Conservation (phyloP, 352 stramenopile genomes). For the Phytophthora hibernalis region DNA sequence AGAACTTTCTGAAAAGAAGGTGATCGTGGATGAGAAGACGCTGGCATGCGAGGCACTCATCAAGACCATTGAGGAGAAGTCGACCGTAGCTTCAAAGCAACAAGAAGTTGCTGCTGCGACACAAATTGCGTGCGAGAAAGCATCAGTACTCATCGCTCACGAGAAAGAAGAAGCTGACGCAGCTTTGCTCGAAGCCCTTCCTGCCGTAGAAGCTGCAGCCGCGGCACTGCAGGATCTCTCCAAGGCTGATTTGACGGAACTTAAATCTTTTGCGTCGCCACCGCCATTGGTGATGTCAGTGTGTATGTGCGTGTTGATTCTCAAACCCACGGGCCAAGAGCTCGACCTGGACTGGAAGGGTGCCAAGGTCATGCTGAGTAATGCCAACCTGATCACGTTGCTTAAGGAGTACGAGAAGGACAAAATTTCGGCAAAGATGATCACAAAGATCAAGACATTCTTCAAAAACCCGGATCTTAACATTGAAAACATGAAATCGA, state of each 20-base stretch:
- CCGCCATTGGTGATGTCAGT: constrained; percentile 93
- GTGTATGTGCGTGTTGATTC: constrained; percentile 92
- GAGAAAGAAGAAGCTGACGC: constrained; percentile 95
- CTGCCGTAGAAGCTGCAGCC: constrained; percentile 93
- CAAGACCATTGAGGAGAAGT: constrained; percentile 95
- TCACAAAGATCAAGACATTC: constrained; percentile 95
- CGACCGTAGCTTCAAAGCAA: constrained; percentile 90
- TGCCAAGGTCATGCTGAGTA: constrained; percentile 95
- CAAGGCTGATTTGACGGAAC: constrained; percentile 95
- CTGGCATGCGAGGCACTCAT: constrained; percentile 94
- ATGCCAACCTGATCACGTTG: constrained; percentile 90
- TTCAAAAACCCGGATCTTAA: constrained; percentile 94
- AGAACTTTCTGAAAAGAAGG: constrained; percentile 94
- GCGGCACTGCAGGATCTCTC: constrained; percentile 94
- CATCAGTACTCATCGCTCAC: constrained; percentile 90
- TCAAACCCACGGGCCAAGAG: constrained; percentile 93
- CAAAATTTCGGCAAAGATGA: constrained; percentile 96
- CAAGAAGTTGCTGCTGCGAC: constrained; percentile 92
- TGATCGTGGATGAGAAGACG: constrained; percentile 96
- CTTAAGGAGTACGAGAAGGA: constrained; percentile 97
- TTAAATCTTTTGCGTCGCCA: constrained; percentile 96
- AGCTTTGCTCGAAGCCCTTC: constrained; percentile 92
- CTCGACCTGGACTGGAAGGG: constrained; percentile 94
- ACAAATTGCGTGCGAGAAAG: constrained; percentile 91
- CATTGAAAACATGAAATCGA: constrained; percentile 96